Base-by-base conservation (phyloP, 192 early-diverging fungal species). In the Pilobolus umbonatus region DNA sequence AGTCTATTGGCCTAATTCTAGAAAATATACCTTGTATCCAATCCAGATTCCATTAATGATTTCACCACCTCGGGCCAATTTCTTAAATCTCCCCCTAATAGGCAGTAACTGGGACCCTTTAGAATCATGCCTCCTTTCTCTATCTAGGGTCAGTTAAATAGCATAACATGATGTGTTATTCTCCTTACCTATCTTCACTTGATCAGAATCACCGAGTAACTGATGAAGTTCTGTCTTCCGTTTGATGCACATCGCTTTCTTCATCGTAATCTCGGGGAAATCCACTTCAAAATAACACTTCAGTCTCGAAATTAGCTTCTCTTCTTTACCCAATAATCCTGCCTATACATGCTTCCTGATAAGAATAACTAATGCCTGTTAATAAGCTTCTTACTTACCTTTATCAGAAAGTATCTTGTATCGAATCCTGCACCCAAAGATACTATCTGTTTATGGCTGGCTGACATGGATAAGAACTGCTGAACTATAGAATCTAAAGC, bases 381-480 rank as follows among this genome's bases (percentile, higher is more conserved):
- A 36, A 36, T 54, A n/a, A 4, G 11, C 2, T 38, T 31, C 3
- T 35, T 1, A 24, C 25, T 53, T 53, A 83, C 86, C 75, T 89
- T 85, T 44, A 91, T 72, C 15, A 81, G 59, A 68, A 96, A 96
- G 58, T 87, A 96, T 19, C 93, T 80, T 0, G 96, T 96, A 62
- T 98, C 96, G 44, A 86, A 88, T 2, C 96, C 96, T 5, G 92
- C 91, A 12, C 96, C 96, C 8, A 97, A 61, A 0, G 82, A 79
- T 0, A 98, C 86, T 38, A 98, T 85, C 66, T 98, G 92, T 46
- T 85, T 84, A 46, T 71, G 75, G 6, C 26, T 40, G 6, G 29
- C 50, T 32, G 49, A 39, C 5, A 55, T 47, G 26, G 45, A 61
- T 28, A 88, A 64, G 58, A 95, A 98, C 29, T 79, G 73, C 9